Evolutionary conservation across 139 green algal genomes (phyloP).

Genomic region (Coelastrella sp.): DNA sequence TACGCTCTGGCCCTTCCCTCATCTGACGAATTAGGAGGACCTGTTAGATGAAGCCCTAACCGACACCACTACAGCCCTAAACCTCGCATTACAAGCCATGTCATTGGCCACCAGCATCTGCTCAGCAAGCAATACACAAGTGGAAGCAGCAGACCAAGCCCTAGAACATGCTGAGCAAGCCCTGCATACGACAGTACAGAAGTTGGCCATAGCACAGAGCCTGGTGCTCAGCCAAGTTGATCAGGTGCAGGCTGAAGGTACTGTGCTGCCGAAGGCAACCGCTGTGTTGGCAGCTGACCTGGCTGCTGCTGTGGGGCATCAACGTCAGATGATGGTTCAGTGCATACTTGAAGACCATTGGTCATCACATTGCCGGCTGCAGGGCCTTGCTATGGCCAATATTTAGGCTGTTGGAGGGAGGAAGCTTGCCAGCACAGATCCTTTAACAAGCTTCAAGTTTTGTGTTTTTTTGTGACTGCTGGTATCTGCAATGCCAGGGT

Average conservation of each 20-base stretch:
- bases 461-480: too few species aligned
- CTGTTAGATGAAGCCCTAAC: background rate
- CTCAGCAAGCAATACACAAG: background rate
- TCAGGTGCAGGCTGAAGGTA: background rate
- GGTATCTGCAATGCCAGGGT: too few species aligned
- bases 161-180: conserved; percentile 5
- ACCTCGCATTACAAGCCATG: conserved; percentile 3
- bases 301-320: background rate
- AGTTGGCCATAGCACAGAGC: background rate
- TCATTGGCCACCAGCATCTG: background rate
- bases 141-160: conserved; percentile 16
- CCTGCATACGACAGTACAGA: background rate
- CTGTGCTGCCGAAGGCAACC: background rate
- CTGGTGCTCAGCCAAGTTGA: background rate
- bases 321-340: too few species aligned
- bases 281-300: background rate
- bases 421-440: too few species aligned
- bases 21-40: background rate
- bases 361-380: too few species aligned
- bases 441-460: too few species aligned
- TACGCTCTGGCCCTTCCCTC: too few species aligned
- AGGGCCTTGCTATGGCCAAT: too few species aligned
- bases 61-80: conserved; percentile 4
- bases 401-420: too few species aligned
- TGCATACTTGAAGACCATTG: too few species aligned